Conservation (phyloP, 352 stramenopile genomes). For the Globisporangium echinulatum region DNA sequence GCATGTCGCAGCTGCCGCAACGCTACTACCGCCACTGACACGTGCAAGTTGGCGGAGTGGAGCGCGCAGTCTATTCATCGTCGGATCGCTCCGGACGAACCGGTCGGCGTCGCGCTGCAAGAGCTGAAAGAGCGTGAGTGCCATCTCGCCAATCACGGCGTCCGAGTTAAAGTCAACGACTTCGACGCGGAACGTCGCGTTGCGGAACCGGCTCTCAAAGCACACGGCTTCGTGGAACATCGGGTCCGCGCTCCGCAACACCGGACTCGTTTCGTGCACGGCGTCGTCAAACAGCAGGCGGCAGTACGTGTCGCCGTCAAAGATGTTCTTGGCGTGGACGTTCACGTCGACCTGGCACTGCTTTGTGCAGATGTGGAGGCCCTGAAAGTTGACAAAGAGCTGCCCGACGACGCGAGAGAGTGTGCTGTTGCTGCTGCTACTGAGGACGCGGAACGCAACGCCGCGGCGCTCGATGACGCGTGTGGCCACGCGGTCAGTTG, state of each 20-base stretch:
- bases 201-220: constrained; percentile 54
- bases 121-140: constrained; percentile 72
- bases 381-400: constrained; percentile 73
- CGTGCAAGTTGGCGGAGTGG: constrained; percentile 43
- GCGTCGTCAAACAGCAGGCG: constrained; percentile 58
- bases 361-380: constrained; percentile 78
- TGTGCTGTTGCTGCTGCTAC: constrained; percentile 20
- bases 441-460: constrained; percentile 36
- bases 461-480: constrained; percentile 16
- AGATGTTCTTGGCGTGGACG: constrained; percentile 82
- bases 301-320: constrained; percentile 84
- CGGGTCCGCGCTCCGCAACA: constrained; percentile 80
- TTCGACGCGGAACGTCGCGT: constrained; percentile 59
- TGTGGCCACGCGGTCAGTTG: neutral
- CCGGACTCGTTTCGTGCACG: constrained; percentile 73
- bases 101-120: constrained; percentile 65
- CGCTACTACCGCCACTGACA: constrained; percentile 20
- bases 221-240: constrained; percentile 85
- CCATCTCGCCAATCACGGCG: constrained; percentile 56
- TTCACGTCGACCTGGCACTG: constrained; percentile 56
- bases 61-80: constrained; percentile 35
- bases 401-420: constrained; percentile 32
- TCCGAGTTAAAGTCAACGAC: constrained; percentile 84
- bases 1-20: constrained; percentile 12
- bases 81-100: constrained; percentile 45